Percentiles rank a stretch among this genome's conserved stretches.
Conservation (phyloP, 768 basidiomycete genomes). For the Calocera viscosa region DNA sequence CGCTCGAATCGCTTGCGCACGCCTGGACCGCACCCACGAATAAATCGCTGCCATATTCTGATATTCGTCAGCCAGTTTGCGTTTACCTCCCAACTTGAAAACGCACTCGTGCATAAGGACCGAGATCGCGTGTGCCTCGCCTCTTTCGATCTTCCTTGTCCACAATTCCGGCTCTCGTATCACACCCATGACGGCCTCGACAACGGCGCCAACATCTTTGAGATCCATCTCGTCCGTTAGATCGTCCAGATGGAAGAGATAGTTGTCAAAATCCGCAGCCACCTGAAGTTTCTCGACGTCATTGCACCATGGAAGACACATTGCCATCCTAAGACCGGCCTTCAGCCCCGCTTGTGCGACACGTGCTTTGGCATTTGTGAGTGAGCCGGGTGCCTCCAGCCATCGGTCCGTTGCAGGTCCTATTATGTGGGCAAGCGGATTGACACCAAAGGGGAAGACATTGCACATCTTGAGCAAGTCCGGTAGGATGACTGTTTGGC, state of each 20-base stretch:
- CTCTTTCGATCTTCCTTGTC: conserved; percentile 43
- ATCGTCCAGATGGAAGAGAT: conserved; percentile 67
- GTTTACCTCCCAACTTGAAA: neutral
- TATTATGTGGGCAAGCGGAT: neutral
- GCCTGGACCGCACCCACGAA: conserved; percentile 47
- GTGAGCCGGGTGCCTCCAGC: neutral
- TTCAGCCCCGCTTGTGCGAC: neutral
- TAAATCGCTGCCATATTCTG: conserved; percentile 60
- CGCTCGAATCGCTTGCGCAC: conserved; percentile 63
- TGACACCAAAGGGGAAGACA: neutral
- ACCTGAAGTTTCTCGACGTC: conserved; percentile 48
- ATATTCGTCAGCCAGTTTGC: conserved; percentile 13
- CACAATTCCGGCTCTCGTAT: conserved; percentile 51
- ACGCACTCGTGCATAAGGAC: conserved; percentile 47
- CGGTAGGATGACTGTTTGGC: neutral
- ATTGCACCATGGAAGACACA: conserved; percentile 49
- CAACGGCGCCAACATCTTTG: conserved; percentile 26
- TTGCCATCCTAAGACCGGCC: conserved; percentile 24
- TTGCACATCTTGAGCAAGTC: neutral
- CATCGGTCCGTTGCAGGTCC: neutral
- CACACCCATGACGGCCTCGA: conserved; percentile 56
- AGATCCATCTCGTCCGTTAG: conserved; percentile 68
- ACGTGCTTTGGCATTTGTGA: neutral
- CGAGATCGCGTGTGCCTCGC: conserved; percentile 38
- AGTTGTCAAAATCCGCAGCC: conserved; percentile 65